Base-by-base conservation (phyloP, 2,329 filamentous ascomycete genomes). In the Blumeria graminis region DNA sequence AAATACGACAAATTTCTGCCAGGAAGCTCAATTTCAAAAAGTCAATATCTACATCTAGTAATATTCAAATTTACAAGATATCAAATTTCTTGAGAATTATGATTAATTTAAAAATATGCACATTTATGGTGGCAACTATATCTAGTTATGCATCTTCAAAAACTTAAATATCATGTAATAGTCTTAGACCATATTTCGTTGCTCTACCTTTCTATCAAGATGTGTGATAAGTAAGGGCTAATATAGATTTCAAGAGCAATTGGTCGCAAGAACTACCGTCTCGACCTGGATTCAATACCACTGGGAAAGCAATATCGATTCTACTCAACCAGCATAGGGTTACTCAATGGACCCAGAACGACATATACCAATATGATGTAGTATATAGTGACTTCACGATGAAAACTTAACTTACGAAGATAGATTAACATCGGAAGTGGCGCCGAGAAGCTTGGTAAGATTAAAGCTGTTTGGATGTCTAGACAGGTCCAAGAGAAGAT, bases 321-420 rank as follows among this genome's bases (percentile, higher is more conserved):
- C 68, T 65, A 0, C 69, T 94, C 39, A 96, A 96, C 66, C 80
- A 86, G 10, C 94, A 82, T 68, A 74, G 80, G 0, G 81, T 95
- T 56, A 69, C 67, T 0, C 69, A 71, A 9, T 78, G 81, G 56
- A 80, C 80, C 0, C 72, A 68, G 1, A 75, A 72, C 11, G 76
- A 77, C 0, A 77, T 95, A 22, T 81, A 81, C 60, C 89, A 95
- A 65, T 96, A 90, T 62, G 87, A 94, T 70, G 85, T 89, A 70
- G 22, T 28, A 4, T 28, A 28, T 28, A 28, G 22, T 28, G 22
- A 28, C 4, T 28, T 28, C 22, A 28, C 22, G 33, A 34, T 39
- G 33, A 39, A n/a, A 32, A 45, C 8, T 18, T 57, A 35, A 34
- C 34, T 57, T 18, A 43, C 14, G 53, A 32, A 9, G 38, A 4